Base-by-base conservation (phyloP, 2,329 filamentous ascomycete genomes). In the Microcera coccophila region DNA sequence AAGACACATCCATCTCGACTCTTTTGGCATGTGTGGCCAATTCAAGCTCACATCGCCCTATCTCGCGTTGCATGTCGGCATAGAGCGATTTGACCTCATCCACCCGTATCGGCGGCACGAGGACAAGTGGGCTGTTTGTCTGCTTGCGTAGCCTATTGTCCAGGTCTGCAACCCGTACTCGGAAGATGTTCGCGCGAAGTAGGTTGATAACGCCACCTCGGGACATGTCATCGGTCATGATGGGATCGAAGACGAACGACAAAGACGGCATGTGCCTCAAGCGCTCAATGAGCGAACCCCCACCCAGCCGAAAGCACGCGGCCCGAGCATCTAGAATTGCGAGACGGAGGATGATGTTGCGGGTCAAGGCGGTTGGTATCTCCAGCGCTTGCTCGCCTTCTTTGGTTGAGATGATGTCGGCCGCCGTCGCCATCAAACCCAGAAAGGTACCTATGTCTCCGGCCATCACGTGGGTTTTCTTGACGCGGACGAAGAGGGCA, bases 271-370 rank as follows among this genome's bases (percentile, higher is more conserved):
- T 42, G 3, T 36, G 22, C 15, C 24, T 24, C 1, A 50, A 20
- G 3, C 32, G 21, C 8, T 39, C n/a, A 9, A 50, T 37, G 18
- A 50, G 39, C 14, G 21, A 26, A 2, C 47, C 47, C 2, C 47
- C 41, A 12, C 44, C 47, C 11, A 50, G 20, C 15, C 44, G 47
- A 18, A 41, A 44, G 26, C 39, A 45, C 2, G 47, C 29, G 4
- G 47, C 44, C 4, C 47, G 36, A 3, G 44, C 39, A 42, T 50
- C 47, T 9, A 50, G 21, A 18, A 50, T 42, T 9, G 47, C 47
- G 17, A 50, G 42, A 8, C 47, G 44, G 10, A 50, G 15, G 17
- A 47, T 45, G 11, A 50, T 47, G 4, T 44, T 41, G 21, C 38
- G 21, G 3, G 44, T 35, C 19, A 50, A 35, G 18, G 35, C 22